These are phyloP conservation scores for Rubroshorea leprosula DNA, from an alignment of 345 rosid species.

Conservation along the genomic window DNA sequence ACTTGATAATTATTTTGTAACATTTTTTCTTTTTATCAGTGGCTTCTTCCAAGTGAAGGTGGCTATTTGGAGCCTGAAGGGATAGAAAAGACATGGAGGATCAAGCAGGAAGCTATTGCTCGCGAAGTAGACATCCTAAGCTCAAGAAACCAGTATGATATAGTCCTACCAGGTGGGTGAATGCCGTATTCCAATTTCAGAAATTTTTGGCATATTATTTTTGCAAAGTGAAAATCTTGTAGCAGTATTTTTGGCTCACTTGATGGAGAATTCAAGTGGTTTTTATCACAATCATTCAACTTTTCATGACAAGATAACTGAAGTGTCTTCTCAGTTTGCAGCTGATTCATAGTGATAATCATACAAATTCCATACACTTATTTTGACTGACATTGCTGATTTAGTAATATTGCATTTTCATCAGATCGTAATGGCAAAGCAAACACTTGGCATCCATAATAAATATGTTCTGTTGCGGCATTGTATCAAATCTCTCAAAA, in stretches of 20 bases:
- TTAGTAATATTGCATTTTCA: too few relatives aligned
- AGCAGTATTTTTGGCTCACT: not conserved
- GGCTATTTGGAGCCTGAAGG: constrained; percentile 88
- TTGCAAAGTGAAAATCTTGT: not conserved
- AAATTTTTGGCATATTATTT: not conserved
- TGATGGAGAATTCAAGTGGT: too few relatives aligned
- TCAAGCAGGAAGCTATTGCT: constrained; percentile 62
- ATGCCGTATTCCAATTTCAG: not conserved
- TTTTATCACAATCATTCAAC: too few relatives aligned
- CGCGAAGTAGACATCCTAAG: constrained; percentile 56
- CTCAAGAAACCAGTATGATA: constrained; percentile 68
- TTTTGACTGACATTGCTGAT: too few relatives aligned
- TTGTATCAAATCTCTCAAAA: too few relatives aligned
- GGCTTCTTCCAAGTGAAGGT: constrained; percentile 81
- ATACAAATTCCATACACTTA: too few relatives aligned
- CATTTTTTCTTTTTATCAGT: constrained; percentile 35
- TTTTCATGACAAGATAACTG: too few relatives aligned
- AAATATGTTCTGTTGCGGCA: too few relatives aligned
- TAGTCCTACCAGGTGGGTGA: constrained; percentile 73
- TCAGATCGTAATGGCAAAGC: too few relatives aligned
- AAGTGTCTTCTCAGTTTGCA: too few relatives aligned
- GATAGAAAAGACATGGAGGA: constrained; percentile 74
- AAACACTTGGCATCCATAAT: too few relatives aligned
- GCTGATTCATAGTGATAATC: too few relatives aligned
- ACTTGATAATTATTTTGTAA: not conserved